Conservation (phyloP, 2,329 filamentous ascomycete genomes). For the Diaporthe batatas region DNA sequence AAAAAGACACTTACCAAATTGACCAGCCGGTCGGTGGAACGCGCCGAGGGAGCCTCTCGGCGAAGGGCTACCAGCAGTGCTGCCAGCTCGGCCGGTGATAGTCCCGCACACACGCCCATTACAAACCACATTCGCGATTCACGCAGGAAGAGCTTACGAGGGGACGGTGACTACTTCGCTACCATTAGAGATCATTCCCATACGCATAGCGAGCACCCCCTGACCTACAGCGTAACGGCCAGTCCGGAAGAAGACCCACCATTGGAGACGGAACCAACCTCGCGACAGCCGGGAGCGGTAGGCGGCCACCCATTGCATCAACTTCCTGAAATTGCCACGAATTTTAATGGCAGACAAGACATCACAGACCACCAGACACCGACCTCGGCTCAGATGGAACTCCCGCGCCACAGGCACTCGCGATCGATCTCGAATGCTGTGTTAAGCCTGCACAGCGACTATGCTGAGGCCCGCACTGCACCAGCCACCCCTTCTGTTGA, state of each 20-base stretch:
- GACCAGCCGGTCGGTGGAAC: constrained; percentile 68
- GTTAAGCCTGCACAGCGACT: constrained; percentile 55
- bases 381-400: constrained; percentile 49
- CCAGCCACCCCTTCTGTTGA: constrained; percentile 56
- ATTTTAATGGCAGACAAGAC: constrained; percentile 55
- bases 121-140: constrained; percentile 66
- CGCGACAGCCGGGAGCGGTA: constrained; percentile 56
- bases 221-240: constrained; percentile 80
- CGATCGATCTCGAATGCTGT: constrained; percentile 61
- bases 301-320: constrained; percentile 52
- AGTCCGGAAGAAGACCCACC: constrained; percentile 70
- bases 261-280: constrained; percentile 50
- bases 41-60: constrained; percentile 67
- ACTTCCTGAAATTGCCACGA: constrained; percentile 51
- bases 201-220: constrained; percentile 74
- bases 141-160: constrained; percentile 66
- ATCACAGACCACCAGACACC: constrained; percentile 49
- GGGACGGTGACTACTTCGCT: constrained; percentile 66
- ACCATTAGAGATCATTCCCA: constrained; percentile 51
- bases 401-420: constrained; percentile 58
- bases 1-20: constrained; percentile 76
- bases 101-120: constrained; percentile 61
- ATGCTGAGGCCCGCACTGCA: constrained; percentile 52
- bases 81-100: constrained; percentile 73
- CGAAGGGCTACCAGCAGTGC: constrained; percentile 72